phyloP scores from a whole-genome alignment of 305 asterid species.

The Fraxinus dipetala region DNA sequence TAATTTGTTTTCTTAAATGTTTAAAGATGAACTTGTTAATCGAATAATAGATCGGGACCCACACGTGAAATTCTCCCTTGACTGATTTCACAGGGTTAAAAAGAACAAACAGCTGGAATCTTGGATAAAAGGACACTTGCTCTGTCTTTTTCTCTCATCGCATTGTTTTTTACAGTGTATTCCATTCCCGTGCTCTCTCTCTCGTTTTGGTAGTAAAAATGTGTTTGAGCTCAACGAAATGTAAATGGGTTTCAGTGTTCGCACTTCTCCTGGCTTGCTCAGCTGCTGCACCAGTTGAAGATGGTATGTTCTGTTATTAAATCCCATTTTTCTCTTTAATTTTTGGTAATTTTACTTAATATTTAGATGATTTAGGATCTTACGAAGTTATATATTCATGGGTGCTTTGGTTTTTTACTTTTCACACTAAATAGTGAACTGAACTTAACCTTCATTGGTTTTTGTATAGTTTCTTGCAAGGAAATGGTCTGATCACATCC shows the following conservation, averaged over 20 bases:
- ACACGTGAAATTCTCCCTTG: not conserved
- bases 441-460: not conserved
- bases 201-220: constrained; percentile 17
- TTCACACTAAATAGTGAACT: not conserved
- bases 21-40: not conserved
- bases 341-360: not conserved
- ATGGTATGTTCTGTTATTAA: constrained; percentile 31
- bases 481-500: not conserved
- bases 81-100: not conserved
- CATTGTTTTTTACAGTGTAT: not conserved
- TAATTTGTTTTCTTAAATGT: not conserved
- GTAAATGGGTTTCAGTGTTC: constrained; percentile 27
- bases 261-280: constrained; percentile 24
- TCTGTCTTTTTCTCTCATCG: not conserved
- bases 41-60: not conserved
- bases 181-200: not conserved
- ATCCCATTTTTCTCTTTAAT: not conserved
- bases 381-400: not conserved
- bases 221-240: constrained; percentile 31
- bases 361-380: not conserved
- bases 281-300: constrained; percentile 37
- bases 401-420: not conserved
- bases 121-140: constrained; percentile 34
- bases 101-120: constrained; percentile 27
- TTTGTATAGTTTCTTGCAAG: not conserved